Evolutionary conservation across 768 basidiomycete genomes (phyloP).

Genomic region (Leccinum obscurum): DNA sequence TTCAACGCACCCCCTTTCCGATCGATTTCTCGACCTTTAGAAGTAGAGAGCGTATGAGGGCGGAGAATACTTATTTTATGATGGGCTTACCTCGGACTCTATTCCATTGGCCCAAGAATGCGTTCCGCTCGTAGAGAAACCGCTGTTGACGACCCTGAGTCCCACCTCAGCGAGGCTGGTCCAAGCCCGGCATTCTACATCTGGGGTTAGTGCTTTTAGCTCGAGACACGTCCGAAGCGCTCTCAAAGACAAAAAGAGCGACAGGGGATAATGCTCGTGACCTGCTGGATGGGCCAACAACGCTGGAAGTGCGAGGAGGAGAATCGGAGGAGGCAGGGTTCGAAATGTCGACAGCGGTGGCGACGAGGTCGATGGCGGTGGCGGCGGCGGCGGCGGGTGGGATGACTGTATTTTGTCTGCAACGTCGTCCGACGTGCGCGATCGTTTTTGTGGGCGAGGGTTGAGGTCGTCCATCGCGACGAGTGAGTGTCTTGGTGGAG

Average conservation of each 20-base stretch:
- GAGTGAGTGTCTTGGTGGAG: neutral
- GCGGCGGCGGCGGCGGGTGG: neutral
- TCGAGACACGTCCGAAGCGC: constrained; percentile 58
- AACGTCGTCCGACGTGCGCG: constrained; percentile 20
- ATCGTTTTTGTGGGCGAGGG: constrained; percentile 38
- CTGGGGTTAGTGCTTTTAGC: constrained; percentile 49
- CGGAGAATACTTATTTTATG: neutral
- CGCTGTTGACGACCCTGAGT: constrained; percentile 51
- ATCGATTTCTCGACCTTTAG: constrained; percentile 60
- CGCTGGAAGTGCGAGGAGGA: constrained; percentile 62
- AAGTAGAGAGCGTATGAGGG: neutral
- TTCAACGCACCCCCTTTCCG: constrained; percentile 61
- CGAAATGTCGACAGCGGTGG: constrained; percentile 19
- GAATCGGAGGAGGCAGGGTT: constrained; percentile 41
- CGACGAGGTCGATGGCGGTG: neutral
- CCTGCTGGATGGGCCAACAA: constrained; percentile 66
- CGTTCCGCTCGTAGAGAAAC: constrained; percentile 38
- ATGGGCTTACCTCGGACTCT: constrained; percentile 49
- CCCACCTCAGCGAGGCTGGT: constrained; percentile 69
- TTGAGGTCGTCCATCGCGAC: constrained; percentile 28
- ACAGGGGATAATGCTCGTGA: constrained; percentile 52
- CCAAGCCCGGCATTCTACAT: constrained; percentile 71
- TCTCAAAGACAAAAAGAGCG: constrained; percentile 54
- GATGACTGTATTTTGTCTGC: neutral
- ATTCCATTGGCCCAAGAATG: constrained; percentile 50